Base-by-base conservation (phyloP, 768 basidiomycete genomes). In the Pholiota molesta region DNA sequence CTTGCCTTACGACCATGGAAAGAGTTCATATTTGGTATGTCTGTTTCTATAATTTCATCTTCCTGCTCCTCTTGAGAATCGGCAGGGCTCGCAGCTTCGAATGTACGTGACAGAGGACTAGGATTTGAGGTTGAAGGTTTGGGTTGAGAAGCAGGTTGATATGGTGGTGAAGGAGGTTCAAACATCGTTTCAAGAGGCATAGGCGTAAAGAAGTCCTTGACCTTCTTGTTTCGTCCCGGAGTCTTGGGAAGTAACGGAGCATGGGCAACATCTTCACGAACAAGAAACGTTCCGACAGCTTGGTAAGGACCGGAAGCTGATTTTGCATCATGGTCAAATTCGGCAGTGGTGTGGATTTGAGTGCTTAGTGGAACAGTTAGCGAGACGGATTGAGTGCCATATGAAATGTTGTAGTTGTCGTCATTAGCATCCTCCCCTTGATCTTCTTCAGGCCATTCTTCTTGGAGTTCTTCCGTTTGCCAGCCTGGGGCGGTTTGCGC, bases 381-480 rank as follows among this genome's bases (percentile, higher is more conserved):
- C 44, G 88, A 88, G 57, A 88, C 77, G 56, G 86, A 84, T 75
- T 79, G 78, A 62, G 85, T 81, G 70, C 81, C 77, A 73, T 82
- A 77, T 66, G 77, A 74, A 68, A 77, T 64, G 67, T 78, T 72
- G 72, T n/a, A n/a, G n/a, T 75, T 71, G 64, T 72, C 68, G 54
- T 76, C 74, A 63, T 76, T 40, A 19, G 16, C 72, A 60, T 72
- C 79, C 19, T 77, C 69, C 55, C 82, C 81, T 44, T 82, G 77
- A 33, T 94, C 92, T 61, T 92, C 80, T 44, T 95, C 93, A 60
- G 93, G 81, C 95, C 95, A 97, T 79, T 96, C 95, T 67, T 96
- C 94, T 62, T 87, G 89, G 7, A 97, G 85, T 71, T 96, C 95
- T 57, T 92, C 91, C 0, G 93, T 94, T 72, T 92, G 89, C 92